These are phyloP conservation scores for Coemansia sp. DNA, from an alignment of 192 early-diverging fungal species.

Conservation along the genomic window DNA sequence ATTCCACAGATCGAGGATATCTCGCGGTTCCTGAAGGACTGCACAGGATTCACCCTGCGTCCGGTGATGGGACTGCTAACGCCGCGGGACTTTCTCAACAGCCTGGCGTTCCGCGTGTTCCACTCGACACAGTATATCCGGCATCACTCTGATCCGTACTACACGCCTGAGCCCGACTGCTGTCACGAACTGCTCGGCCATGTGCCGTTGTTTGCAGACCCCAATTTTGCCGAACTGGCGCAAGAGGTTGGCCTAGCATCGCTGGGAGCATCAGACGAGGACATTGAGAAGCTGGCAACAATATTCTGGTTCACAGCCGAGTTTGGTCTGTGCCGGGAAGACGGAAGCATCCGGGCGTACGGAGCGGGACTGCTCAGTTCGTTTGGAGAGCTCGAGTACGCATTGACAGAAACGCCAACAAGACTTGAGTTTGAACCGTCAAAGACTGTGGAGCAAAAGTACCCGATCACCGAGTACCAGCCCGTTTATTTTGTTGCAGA, in stretches of 20 bases:
- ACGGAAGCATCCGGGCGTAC: slow-evolving; percentile 74
- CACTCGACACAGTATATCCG: slow-evolving; percentile 97
- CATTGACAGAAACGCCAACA: slow-evolving; percentile 62
- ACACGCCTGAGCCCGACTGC: slow-evolving; percentile 92
- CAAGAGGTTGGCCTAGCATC: slow-evolving; percentile 94
- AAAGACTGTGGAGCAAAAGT: slow-evolving; percentile 67
- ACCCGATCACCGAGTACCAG: slow-evolving; percentile 92
- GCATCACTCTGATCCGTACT: slow-evolving; percentile 85
- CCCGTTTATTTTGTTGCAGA: slow-evolving; percentile 94
- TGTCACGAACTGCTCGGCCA: slow-evolving; percentile 97
- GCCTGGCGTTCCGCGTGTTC: slow-evolving; percentile 95
- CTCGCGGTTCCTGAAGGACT: slow-evolving; percentile 87
- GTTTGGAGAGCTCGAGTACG: slow-evolving; percentile 94
- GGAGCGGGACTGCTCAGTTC: slow-evolving; percentile 91
- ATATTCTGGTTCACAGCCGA: slow-evolving; percentile 94
- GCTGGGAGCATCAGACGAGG: slow-evolving; percentile 87
- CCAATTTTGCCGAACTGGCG: slow-evolving; percentile 90
- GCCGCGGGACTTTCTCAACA: slow-evolving; percentile 92
- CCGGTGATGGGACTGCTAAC: slow-evolving; percentile 93
- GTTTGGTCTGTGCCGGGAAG: slow-evolving; percentile 83
- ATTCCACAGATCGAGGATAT: slow-evolving; percentile 91
- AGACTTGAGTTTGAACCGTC: slow-evolving; percentile 72
- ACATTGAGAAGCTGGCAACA: slow-evolving; percentile 86
- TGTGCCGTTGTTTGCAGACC: slow-evolving; percentile 74
- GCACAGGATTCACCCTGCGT: slow-evolving; percentile 91